phyloP scores from a whole-genome alignment of 208 protist genomes.

The Endotrypanum monterogeii region DNA sequence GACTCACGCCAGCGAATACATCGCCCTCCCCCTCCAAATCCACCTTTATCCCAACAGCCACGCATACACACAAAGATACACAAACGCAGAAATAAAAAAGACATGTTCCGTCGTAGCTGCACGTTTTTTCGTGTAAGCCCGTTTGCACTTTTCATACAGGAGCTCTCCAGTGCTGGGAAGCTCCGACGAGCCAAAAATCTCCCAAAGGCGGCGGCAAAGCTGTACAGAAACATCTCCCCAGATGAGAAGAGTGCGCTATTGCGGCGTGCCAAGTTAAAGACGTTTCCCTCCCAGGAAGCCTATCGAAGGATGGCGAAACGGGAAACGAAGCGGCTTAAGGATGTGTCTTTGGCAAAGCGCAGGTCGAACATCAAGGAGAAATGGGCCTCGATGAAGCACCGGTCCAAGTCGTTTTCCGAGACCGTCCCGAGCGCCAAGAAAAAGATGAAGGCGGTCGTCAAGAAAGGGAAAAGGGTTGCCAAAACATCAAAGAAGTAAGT shows the following conservation, averaged over 20 bases:
- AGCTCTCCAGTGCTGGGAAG: constrained; percentile 42
- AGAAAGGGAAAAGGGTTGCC: constrained; percentile 22
- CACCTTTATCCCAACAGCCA: not conserved
- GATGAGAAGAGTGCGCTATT: constrained; percentile 38
- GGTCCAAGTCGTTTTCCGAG: constrained; percentile 7
- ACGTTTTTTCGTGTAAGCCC: constrained; percentile 49
- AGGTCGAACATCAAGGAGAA: constrained; percentile 10
- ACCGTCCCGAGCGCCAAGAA: constrained; percentile 25
- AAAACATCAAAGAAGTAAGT: constrained; percentile 14
- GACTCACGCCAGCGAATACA: not conserved
- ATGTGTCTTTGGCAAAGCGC: constrained; percentile 21
- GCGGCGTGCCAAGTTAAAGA: constrained; percentile 33
- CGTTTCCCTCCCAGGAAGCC: constrained; percentile 45
- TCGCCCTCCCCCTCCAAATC: not conserved
- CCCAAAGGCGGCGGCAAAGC: constrained; percentile 21
- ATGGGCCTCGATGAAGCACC: constrained; percentile 25
- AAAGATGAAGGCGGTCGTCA: constrained; percentile 26
- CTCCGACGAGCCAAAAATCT: constrained; percentile 19
- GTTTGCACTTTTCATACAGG: constrained; percentile 58
- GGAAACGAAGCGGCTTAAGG: constrained; percentile 32
- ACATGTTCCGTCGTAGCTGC: constrained; percentile 52
- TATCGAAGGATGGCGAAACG: constrained; percentile 62
- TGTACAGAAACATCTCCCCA: constrained; percentile 47
- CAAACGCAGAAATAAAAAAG: not conserved
- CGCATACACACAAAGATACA: not conserved